These are phyloP conservation scores for Ilex paraguariensis DNA, from an alignment of 305 asterid species.

Conservation along the genomic window DNA sequence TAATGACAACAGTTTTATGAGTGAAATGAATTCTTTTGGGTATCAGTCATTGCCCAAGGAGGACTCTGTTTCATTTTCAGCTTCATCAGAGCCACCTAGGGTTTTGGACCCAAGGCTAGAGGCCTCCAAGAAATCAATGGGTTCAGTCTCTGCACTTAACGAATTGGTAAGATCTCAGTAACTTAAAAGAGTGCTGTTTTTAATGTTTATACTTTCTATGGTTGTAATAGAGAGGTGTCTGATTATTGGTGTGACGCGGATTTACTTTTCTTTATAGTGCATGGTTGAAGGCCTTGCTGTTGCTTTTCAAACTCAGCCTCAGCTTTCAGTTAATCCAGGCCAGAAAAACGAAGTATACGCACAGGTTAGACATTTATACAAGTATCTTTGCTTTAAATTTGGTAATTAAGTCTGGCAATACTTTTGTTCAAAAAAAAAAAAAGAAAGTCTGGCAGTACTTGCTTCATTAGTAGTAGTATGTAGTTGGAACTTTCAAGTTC, in stretches of 20 bases:
- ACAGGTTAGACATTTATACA: constrained; percentile 44
- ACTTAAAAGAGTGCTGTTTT: neutral
- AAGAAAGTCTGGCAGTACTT: too few species aligned
- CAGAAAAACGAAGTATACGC: constrained; percentile 79
- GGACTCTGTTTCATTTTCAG: constrained; percentile 42
- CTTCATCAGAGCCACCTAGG: constrained; percentile 46
- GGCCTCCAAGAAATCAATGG: constrained; percentile 52
- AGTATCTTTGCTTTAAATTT: neutral
- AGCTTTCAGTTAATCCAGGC: constrained; percentile 56
- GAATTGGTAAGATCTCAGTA: constrained; percentile 56
- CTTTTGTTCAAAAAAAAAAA: too few species aligned
- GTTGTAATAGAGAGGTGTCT: neutral
- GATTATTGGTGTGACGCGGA: neutral
- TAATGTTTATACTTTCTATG: constrained; percentile 1
- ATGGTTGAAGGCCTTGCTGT: constrained; percentile 63
- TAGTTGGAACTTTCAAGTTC: too few species aligned
- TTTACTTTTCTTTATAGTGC: constrained; percentile 35
- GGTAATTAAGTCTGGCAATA: neutral
- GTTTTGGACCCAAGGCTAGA: constrained; percentile 58
- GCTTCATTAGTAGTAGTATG: too few species aligned
- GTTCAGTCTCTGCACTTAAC: constrained; percentile 63
- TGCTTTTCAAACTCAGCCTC: constrained; percentile 78
- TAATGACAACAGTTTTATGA: constrained; percentile 48
- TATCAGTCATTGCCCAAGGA: constrained; percentile 51
- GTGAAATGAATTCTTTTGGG: constrained; percentile 47